Conservation (phyloP, 2,329 filamentous ascomycete species). For the Pseudogymnoascus sp. region DNA sequence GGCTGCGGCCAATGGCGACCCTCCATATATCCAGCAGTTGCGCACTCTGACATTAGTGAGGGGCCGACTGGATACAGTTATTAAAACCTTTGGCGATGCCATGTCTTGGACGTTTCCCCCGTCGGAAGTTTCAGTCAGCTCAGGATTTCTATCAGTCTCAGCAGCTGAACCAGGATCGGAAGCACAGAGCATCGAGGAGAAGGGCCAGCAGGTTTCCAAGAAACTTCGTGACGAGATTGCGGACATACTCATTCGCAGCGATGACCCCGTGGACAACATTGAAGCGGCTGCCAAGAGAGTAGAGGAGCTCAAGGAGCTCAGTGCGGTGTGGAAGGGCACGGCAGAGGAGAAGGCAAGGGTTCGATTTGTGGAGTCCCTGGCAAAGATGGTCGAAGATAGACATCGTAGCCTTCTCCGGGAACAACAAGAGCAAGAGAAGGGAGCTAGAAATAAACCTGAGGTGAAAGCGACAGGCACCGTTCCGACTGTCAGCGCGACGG, state of each 20-base stretch:
- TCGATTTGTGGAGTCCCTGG: constrained; percentile 74
- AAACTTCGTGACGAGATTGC: constrained; percentile 65
- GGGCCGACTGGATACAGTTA: constrained; percentile 76
- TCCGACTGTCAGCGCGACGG: constrained; percentile 15
- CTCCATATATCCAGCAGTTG: constrained; percentile 67
- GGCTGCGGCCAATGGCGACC: constrained; percentile 27
- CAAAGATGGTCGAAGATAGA: constrained; percentile 74
- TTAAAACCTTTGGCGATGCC: constrained; percentile 85
- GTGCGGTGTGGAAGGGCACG: constrained; percentile 88
- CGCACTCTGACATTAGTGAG: constrained; percentile 78
- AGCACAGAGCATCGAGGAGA: constrained; percentile 70
- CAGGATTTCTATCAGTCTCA: constrained; percentile 83
- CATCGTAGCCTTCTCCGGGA: constrained; percentile 29
- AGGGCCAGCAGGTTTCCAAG: constrained; percentile 73
- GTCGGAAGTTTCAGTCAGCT: constrained; percentile 74
- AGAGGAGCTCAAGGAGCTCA: constrained; percentile 68
- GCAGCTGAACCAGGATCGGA: constrained; percentile 66
- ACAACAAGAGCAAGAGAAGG: constrained; percentile 25
- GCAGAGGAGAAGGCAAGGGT: constrained; percentile 81
- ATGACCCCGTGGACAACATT: constrained; percentile 58
- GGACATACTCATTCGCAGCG: constrained; percentile 51
- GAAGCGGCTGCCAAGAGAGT: constrained; percentile 68
- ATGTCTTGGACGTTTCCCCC: constrained; percentile 94
- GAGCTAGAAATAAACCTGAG: constrained; percentile 16
- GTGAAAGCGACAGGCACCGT: neutral